These are phyloP conservation scores for Thalassiosira hispida DNA, from an alignment of 352 stramenopile genomes.

Conservation along the genomic window DNA sequence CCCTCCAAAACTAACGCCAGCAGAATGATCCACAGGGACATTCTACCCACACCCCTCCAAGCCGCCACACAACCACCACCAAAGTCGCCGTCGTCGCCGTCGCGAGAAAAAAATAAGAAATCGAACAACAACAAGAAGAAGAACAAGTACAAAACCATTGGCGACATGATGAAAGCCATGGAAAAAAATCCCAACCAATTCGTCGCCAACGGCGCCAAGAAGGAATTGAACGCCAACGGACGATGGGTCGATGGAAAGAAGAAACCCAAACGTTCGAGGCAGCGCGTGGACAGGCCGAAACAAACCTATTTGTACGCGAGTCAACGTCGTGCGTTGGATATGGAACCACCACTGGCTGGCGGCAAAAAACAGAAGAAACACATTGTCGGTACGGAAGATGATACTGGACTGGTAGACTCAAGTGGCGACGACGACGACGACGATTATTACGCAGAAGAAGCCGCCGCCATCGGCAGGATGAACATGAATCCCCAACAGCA, in stretches of 20 bases:
- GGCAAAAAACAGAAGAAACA: too few species aligned
- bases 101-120: not conserved
- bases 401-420: too few species aligned
- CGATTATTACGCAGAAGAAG: too few species aligned
- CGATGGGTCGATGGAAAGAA: conserved; percentile 38
- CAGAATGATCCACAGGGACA: not conserved
- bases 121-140: not conserved
- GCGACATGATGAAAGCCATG: conserved; percentile 38
- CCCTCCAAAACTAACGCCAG: not conserved
- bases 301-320: conserved; percentile 72
- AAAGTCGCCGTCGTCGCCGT: not conserved
- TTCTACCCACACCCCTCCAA: not conserved
- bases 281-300: conserved; percentile 61
- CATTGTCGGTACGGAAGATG: too few species aligned
- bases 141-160: conserved; percentile 31
- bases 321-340: conserved; percentile 41
- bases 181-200: conserved; percentile 24
- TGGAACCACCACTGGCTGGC: not conserved
- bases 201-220: not conserved
- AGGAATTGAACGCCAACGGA: conserved; percentile 16
- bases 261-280: conserved; percentile 49
- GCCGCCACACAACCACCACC: not conserved
- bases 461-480: too few species aligned
- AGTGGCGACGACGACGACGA: too few species aligned
- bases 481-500: conserved; percentile 6